A percentile compares a stretch with the other conserved stretches of the same genome.
phyloP scores from a whole-genome alignment of 2,329 filamentous ascomycete genomes.

The Ophiostoma ulmi region DNA sequence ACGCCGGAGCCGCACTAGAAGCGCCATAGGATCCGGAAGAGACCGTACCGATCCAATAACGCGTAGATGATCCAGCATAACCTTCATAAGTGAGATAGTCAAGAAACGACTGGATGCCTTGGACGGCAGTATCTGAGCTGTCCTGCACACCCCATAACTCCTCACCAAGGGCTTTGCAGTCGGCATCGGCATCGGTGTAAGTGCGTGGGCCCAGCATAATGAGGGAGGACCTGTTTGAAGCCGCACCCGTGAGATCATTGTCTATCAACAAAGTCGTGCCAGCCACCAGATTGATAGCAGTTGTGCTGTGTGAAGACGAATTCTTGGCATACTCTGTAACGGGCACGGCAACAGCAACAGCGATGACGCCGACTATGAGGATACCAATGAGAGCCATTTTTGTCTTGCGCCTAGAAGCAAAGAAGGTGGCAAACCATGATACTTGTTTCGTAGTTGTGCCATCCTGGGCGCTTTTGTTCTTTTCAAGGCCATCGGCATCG shows the following conservation, averaged over 20 bases:
- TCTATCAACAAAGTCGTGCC: conserved; percentile 38
- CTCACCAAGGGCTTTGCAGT: conserved; percentile 39
- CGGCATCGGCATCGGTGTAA: conserved; percentile 31
- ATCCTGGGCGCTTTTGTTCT: conserved; percentile 1
- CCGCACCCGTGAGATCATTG: conserved; percentile 41
- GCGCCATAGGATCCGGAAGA: not conserved
- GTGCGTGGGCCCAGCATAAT: conserved; percentile 35
- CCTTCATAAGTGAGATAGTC: conserved; percentile 38
- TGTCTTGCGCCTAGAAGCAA: conserved; percentile 17
- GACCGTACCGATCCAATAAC: conserved; percentile 37
- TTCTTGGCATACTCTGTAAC: conserved; percentile 13
- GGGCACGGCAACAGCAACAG: conserved; percentile 20
- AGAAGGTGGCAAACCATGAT: conserved; percentile 17
- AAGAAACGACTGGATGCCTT: conserved; percentile 34
- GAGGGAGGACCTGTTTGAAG: conserved; percentile 34
- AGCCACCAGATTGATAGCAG: conserved; percentile 25
- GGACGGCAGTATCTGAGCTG: conserved; percentile 23
- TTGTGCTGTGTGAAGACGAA: not conserved
- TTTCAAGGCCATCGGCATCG: not conserved
- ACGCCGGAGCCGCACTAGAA: not conserved
- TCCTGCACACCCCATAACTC: conserved; percentile 36
- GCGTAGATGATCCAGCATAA: conserved; percentile 28
- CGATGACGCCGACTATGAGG: conserved; percentile 24
- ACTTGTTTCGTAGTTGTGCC: not conserved
- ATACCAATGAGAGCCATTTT: conserved; percentile 26